These are phyloP conservation scores for Lentinula aciculospora DNA, from an alignment of 768 basidiomycete genomes.

Conservation along the genomic window DNA sequence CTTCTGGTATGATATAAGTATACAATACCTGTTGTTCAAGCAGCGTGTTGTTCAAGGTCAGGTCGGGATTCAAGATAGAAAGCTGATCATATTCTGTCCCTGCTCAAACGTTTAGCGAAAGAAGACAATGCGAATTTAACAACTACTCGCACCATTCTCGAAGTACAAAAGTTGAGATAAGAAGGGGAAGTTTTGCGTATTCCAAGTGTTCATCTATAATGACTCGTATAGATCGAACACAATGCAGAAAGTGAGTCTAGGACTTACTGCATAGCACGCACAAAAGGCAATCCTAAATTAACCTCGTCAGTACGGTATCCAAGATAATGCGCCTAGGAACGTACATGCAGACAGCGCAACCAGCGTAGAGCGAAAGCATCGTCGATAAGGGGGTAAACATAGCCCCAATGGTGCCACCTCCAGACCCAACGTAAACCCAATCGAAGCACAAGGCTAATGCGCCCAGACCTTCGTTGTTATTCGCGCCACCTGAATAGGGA, in stretches of 20 bases:
- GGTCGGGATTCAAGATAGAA: slow-evolving; percentile 42
- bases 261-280: slow-evolving; percentile 12
- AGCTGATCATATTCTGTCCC: slow-evolving; percentile 47
- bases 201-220: slow-evolving; percentile 13
- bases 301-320: neutral
- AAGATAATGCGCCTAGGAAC: neutral
- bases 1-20: no score
- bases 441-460: slow-evolving; percentile 45
- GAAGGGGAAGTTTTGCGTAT: slow-evolving; percentile 29
- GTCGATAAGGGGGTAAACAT: slow-evolving; percentile 41
- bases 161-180: slow-evolving; percentile 28
- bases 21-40: slow-evolving; percentile 26
- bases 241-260: neutral
- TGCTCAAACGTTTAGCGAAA: neutral
- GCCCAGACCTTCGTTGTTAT: slow-evolving; percentile 41
- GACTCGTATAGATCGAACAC: neutral
- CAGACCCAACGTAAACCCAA: slow-evolving; percentile 41
- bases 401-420: slow-evolving; percentile 14
- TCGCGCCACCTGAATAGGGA: slow-evolving; percentile 19
- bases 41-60: slow-evolving; percentile 39
- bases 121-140: neutral
- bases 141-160: slow-evolving; percentile 9
- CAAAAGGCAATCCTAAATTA: slow-evolving; percentile 21
- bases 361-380: slow-evolving; percentile 38
- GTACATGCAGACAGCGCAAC: slow-evolving; percentile 36